Percentiles rank a stretch among this genome's conserved stretches.
These are phyloP conservation scores for Phtheirospermum japonicum DNA, from an alignment of 257 asterid genomes.

Conservation along the genomic window DNA sequence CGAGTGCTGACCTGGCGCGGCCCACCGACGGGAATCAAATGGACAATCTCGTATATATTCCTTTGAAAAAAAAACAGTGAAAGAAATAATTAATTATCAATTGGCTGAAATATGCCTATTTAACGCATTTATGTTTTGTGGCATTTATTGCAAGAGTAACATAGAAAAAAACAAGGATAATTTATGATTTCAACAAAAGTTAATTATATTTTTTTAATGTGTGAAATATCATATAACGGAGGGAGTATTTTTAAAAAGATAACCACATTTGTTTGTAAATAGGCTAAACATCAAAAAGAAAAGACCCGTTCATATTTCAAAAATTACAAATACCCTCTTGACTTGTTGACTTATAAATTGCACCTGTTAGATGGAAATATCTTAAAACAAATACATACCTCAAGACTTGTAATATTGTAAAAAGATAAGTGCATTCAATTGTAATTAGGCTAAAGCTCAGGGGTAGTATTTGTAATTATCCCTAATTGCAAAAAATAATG, in stretches of 20 bases:
- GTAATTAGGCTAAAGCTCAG: background rate
- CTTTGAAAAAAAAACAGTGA: constrained; percentile 33
- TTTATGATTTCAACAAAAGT: background rate
- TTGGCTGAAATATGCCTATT: too few species aligned
- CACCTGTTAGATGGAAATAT: too few species aligned
- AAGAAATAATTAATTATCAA: background rate
- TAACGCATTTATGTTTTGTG: too few species aligned
- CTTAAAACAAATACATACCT: too few species aligned
- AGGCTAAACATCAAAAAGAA: background rate
- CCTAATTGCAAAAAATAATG: too few species aligned
- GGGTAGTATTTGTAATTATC: background rate
- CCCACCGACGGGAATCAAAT: constrained; percentile 87
- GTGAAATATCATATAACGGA: background rate
- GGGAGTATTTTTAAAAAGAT: background rate
- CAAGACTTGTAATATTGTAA: too few species aligned
- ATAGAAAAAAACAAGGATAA: too few species aligned
- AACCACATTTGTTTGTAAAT: background rate
- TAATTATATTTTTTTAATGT: background rate
- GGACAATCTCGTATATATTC: constrained; percentile 70
- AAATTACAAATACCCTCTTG: too few species aligned
- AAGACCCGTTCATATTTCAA: too few species aligned
- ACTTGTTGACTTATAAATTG: too few species aligned
- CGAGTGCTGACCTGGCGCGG: constrained; percentile 86
- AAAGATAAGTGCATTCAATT: too few species aligned
- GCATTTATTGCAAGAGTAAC: too few species aligned